Base-by-base conservation (phyloP, 2,329 filamentous ascomycete species). In the Nothophaeocryptopus gaeumannii region DNA sequence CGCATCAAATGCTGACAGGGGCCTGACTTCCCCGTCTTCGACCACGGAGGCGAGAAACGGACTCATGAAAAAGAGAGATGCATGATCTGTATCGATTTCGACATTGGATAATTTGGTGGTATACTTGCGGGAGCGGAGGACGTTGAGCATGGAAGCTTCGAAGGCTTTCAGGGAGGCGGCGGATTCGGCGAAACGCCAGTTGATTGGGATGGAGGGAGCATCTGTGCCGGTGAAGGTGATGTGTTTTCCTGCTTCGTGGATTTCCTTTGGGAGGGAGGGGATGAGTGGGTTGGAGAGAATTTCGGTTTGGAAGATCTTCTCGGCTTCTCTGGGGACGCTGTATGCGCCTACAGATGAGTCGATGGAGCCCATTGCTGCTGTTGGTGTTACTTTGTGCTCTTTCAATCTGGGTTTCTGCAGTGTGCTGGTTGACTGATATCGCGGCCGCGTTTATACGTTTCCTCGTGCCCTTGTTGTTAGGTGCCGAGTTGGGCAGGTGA, bases 111-210 rank as follows among this genome's bases (percentile, higher is more conserved):
- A 39, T 11, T 41, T 39, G 36, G 39, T 45, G 9, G 40, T 47
- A 37, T 59, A 60, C 35, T 59, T 60, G 7, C 56, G 42, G 9
- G 15, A 43, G 9, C 55, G 38, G 4, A 60, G 53, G 2, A 58
- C 39, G 16, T 59, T 58, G 9, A 60, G 35, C 45, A 60, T 52
- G n/a, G 36, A 46, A 12, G 56, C 58, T 46, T 59, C 54, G 33
- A 56, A 53, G 3, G 51, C 50, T 42, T 55, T 76, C 73, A 36
- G 52, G 75, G 75, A 48, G 8, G 53, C 48, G 3, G 49, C 51
- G 39, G 75, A 78, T 59, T 81, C 78, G 2, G 78, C 77, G 43
- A 80, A 78, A 2, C 78, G 70, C 78, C 79, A 81, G 44, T 78
- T 79, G 61, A 81, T 76, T 0, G 78, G 76, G 8, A 80, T 70